Conservation (phyloP, 805 yeast genomes). For the Ogataea ramenticola region DNA sequence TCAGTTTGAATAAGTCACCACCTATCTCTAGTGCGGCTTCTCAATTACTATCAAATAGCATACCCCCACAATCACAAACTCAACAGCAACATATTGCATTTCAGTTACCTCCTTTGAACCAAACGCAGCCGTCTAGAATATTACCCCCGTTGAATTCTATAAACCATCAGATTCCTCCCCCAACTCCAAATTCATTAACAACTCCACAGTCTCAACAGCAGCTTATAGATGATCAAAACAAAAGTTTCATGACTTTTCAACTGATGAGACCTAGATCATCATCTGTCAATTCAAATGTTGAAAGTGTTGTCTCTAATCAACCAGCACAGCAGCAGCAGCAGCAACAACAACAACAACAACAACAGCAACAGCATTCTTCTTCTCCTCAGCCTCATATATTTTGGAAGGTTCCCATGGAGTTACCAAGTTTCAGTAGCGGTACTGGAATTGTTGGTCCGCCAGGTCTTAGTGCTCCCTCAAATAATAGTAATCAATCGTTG, state of each 20-base stretch:
- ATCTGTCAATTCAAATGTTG: conserved; percentile 9
- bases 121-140: neutral
- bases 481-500: neutral
- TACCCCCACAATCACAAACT: neutral
- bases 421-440: conserved; percentile 28
- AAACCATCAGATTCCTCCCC: neutral
- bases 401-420: conserved; percentile 59
- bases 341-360: conserved; percentile 3
- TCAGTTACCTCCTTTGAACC: conserved; percentile 4
- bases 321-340: no score
- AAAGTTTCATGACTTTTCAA: neutral
- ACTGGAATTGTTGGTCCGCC: conserved; percentile 8
- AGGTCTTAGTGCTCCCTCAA: neutral
- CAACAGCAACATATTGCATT: conserved; percentile 1
- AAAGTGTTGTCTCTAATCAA: conserved; percentile 1
- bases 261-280: conserved; percentile 13
- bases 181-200: neutral
- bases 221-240: neutral
- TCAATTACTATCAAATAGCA: neutral
- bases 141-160: conserved; percentile 1
- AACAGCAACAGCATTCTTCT: conserved; percentile 2
- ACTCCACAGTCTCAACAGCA: neutral
- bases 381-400: conserved; percentile 24
- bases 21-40: conserved; percentile 3
- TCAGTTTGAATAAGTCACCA: neutral